Evolutionary conservation across 306 rosid genomes (phyloP), one percentile per base, ranked within the genome.

Genomic region (Pterocarpus santalinus): DNA sequence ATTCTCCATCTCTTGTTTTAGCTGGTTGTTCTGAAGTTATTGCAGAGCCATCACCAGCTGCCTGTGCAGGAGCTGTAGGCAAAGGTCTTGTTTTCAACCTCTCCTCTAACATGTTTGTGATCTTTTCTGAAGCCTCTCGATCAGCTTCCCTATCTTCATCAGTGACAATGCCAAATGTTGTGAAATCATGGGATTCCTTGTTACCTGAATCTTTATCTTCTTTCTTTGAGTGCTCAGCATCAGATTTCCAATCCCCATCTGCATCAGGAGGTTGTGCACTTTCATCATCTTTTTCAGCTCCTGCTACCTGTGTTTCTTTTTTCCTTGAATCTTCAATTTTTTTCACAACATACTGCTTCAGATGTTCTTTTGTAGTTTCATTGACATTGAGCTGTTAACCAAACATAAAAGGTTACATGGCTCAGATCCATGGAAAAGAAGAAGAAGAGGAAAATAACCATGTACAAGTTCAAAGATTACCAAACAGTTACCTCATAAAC

Each of bases 101-200:
- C 88, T 93, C 97, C 81, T 90, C 99, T 83, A 96, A 79, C 90
- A 91, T 87, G 76, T 85, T 83, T 56, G 87, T 86, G 57, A 96
- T 89, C 89, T 96, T 96, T 60, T 86, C 94, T 49, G 81, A 52
- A 33, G 94, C 94, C 76, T 82, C 92, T 28, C 67, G 82, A 77
- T 96, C 99, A 83, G 89, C 88, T 73, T 92, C 97, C 89, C 76
- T 92, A 84, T 96, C 99, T 80, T 92, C 99, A 36, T 92, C 90
- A 0, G 94, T 93, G 82, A 96, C 93, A 66, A 92, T 84, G 38
- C 94, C 98, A 82, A 94, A 92, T 84, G 66, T 87, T 10, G 89
- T 52, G 65, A 71, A 72, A 78, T 90, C 91, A 82, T 70, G 88
- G 84, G 80, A 86, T 61, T 90, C 97, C 82, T 92, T 92, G 86